Base-by-base conservation (phyloP, 1,284 basidiomycete species). In the Takashimella tepidaria region DNA sequence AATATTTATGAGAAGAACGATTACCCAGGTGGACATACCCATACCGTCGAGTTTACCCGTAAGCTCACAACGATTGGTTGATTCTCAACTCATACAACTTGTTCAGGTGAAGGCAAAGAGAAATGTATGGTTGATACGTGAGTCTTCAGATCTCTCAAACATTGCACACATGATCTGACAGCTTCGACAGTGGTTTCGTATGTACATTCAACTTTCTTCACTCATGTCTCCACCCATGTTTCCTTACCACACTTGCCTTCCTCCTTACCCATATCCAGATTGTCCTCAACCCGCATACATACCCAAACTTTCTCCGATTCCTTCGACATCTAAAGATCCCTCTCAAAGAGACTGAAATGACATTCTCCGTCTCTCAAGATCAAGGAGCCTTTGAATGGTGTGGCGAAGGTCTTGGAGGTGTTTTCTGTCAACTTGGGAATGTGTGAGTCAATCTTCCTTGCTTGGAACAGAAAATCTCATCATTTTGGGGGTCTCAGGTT, bases 291-390 rank as follows among this genome's bases (percentile, higher is more conserved):
- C 83, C 85, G 0, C 79, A 79, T 41, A 88, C 87, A 0, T 89
- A 89, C 63, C 89, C 88, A 11, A 91, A 91, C 72, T 88, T 90
- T 63, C 77, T 88, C 41, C 81, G 81, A 27, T 89, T 89, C 69
- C 78, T 89, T 45, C 70, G 78, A n/a, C 68, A 78, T 25, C 78
- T 83, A 64, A 68, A 77, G 3, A 79, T 89, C 25, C 75, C 76
- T 1, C 53, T 59, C 13, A 79, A 83, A 31, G 64, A 83, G 21
- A 87, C 86, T 0, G 82, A 85, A 60, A 90, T 89, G 87, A 85
- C 86, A 0, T 90, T 92, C 70, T 81, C 82, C 54, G 82, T 91
- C 37, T 84, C 86, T 3, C 79, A 86, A 42, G 83, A 89, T 66
- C 60, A 68, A 25, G 87, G 86, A 0, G 68, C 65, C 0, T 88